Base-by-base conservation (phyloP, 2,329 filamentous ascomycete species). In the Raffaelea arxii region DNA sequence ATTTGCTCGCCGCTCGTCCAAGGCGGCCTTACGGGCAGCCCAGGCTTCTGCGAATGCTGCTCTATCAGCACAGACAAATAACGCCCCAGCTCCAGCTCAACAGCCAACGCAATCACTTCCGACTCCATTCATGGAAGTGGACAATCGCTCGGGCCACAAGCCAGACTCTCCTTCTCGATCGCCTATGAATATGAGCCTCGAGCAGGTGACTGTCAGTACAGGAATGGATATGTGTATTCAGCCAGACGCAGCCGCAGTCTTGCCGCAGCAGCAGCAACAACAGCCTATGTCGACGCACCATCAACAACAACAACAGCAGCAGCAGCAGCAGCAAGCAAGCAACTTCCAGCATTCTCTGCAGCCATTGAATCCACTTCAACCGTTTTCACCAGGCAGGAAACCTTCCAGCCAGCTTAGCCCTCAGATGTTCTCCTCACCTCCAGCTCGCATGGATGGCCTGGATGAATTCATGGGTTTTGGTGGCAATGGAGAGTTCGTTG, bases 1-100 rank as follows among this genome's bases (percentile, higher is more conserved):
- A 14, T 76, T 69, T 56, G 72, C 74, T 2, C 63, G 73, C 22
- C 63, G 74, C 25, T 70, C 72, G 2, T 69, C 69, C 24, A 76
- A 75, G 54, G 66, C 64, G 3, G 68, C 67, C 2, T 55, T 66
- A 12, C 62, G 70, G 18, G 66, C 65, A 2, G 66, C 68, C 4
- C 68, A 71, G 46, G 65, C 64, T 27, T 63, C 46, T 27, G 60
- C 60, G 14, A 59, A 64, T 0, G 59, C 62, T 41, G 62, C 56
- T 35, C 58, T 52, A n/a, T 52, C 53, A 18, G 46, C 46, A 4
- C 49, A 56, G 27, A n/a, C n/a, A n/a, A n/a, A n/a, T n/a, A n/a
- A n/a, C 42, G 59, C 51, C 43, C 53, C 16, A 42, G 49, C 1
- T 50, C 52, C 10, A 9, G 46, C 58, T 2, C 49, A 51, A 11